Evolutionary conservation across 352 stramenopile species (phyloP), one percentile per base, ranked within the genome.

Genomic region (Phytophthora sp.): DNA sequence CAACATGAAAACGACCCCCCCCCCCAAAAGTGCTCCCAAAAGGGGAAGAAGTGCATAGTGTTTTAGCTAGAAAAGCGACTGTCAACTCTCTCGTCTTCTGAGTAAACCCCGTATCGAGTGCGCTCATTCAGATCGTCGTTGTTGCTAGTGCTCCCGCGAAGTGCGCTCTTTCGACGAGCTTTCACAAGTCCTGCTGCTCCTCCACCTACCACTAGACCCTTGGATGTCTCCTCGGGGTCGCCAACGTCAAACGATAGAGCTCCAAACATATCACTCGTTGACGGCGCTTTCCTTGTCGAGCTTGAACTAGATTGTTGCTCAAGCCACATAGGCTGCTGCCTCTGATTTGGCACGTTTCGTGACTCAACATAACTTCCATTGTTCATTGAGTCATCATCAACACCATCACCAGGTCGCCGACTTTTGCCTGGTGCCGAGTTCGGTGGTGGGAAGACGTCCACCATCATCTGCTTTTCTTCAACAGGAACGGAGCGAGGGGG

Each of bases 401-500:
- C 39, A 31, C 49, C 53, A 42, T 35, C 54, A 15, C 66, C 66
- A 30, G 6, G 31, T 58, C 75, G 77, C 26, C 77, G 62, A 39
- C 72, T 86, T 32, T 86, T 89, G 1, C 79, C 82, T 15, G 83
- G 81, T 3, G 84, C 84, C 0, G 84, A 93, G 49, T 92, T 79
- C 12, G 84, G 82, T 1, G 82, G 80, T 6, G 78, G 82, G 27
- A 91, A 90, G 27, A 91, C 72, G 21, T 91, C 80, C 3, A 75
- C 82, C 12, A 69, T 70, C 51, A 87, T 66, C 45, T 76, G 65
- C 18, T 76, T 87, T 44, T 93, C 84, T 51, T 91, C 80, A 4
- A 85, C 73, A 1, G 84, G 84, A 4, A 93, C 84, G 0, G 82
- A 91, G 1, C 82, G 76, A 6, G 82, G 83, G 4, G 82, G 81